Percentiles rank a stretch among this genome's conserved stretches.
phyloP scores from a whole-genome alignment of 2,329 filamentous ascomycete genomes.

The Diaporthe amygdali region DNA sequence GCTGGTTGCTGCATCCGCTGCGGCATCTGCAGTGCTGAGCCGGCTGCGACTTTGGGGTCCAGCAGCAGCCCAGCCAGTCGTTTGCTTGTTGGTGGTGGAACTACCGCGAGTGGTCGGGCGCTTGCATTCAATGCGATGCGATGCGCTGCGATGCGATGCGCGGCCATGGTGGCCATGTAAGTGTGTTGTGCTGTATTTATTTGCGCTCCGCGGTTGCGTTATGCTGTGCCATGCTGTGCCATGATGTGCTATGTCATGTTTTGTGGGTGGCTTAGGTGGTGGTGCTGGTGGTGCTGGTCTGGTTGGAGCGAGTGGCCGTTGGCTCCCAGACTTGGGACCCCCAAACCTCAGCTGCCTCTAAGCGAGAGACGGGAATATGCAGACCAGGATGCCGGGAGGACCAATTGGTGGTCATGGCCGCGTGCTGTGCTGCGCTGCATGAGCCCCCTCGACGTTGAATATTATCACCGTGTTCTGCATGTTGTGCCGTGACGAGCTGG shows the following conservation, averaged over 20 bases:
- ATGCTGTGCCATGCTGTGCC: background rate
- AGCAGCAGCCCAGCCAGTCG: background rate
- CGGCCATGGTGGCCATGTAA: background rate
- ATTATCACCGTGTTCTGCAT: background rate
- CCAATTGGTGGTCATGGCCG: background rate
- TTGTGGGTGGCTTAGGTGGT: background rate
- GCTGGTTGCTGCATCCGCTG: background rate
- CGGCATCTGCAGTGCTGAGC: background rate
- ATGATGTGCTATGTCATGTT: background rate
- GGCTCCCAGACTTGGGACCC: background rate
- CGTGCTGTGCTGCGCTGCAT: background rate
- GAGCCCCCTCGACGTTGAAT: background rate
- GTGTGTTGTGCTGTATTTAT: slow-evolving; percentile 3
- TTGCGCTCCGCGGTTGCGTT: background rate
- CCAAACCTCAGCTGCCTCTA: slow-evolving; percentile 10
- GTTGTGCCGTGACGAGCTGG: background rate
- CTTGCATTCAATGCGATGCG: background rate
- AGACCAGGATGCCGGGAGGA: background rate
- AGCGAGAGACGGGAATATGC: slow-evolving; percentile 13
- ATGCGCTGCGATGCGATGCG: no score
- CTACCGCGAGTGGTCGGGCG: slow-evolving; percentile 11
- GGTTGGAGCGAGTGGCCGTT: background rate
- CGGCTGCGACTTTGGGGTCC: background rate
- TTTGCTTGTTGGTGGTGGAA: background rate
- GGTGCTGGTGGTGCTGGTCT: background rate